phyloP scores from a whole-genome alignment of 2,329 filamentous ascomycete species.

The Fusarium abutilonis region DNA sequence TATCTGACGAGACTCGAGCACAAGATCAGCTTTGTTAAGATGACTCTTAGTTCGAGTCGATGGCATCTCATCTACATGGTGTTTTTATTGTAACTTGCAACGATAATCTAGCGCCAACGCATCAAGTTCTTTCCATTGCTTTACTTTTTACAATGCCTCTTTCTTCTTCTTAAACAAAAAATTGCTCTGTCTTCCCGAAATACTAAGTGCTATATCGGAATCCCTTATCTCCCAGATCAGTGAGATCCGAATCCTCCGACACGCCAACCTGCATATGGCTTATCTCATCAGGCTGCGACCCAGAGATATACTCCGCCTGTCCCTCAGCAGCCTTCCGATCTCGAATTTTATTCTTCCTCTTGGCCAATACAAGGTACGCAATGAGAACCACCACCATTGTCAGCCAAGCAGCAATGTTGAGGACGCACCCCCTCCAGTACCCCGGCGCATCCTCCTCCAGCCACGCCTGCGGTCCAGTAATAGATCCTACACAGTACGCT shows the following conservation, averaged over 20 bases:
- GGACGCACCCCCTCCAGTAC: conserved; percentile 37
- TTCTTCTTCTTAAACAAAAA: neutral
- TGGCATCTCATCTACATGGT: too few species aligned
- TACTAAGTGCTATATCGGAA: conserved; percentile 41
- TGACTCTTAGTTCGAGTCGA: neutral
- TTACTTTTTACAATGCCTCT: too few species aligned
- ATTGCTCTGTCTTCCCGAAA: neutral
- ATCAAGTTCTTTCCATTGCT: too few species aligned
- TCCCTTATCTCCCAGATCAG: conserved; percentile 39
- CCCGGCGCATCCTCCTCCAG: conserved; percentile 33
- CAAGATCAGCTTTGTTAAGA: neutral
- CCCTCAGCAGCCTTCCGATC: conserved; percentile 20
- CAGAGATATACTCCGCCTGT: conserved; percentile 1
- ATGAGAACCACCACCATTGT: conserved; percentile 21
- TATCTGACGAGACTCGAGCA: neutral
- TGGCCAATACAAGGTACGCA: conserved; percentile 11
- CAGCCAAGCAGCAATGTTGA: conserved; percentile 34
- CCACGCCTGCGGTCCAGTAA: conserved; percentile 42
- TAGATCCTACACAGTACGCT: conserved; percentile 42
- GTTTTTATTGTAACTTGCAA: too few species aligned
- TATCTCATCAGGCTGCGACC: conserved; percentile 3
- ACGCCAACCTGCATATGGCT: conserved; percentile 15
- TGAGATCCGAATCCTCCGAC: conserved; percentile 36
- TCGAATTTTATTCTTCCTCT: conserved; percentile 21
- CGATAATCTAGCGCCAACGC: too few species aligned